A percentile compares a stretch with the other conserved stretches of the same genome.
phyloP scores from a whole-genome alignment of 2,329 filamentous ascomycete genomes.

The Colletotrichum lindemuthianum region DNA sequence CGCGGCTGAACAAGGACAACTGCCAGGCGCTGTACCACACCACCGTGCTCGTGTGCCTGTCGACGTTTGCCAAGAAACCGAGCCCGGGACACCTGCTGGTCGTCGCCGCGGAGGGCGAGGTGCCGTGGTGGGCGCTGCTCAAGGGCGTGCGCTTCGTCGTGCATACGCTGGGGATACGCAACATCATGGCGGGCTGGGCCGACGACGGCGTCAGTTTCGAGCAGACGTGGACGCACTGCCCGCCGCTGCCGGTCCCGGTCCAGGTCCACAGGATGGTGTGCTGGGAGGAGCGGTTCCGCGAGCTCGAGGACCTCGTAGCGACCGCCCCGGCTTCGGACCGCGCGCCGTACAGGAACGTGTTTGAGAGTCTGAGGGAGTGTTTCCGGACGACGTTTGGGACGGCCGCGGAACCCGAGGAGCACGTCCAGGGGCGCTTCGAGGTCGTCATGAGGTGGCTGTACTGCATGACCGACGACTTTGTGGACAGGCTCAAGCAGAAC shows the following conservation, averaged over 20 bases:
- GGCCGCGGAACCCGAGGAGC: constrained; percentile 7
- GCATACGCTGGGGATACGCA: constrained; percentile 26
- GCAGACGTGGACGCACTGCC: constrained; percentile 14
- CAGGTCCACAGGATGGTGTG: constrained; percentile 18
- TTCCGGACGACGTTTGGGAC: constrained; percentile 35
- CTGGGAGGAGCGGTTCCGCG: constrained; percentile 35
- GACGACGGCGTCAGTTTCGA: constrained; percentile 23
- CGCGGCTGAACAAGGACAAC: constrained; percentile 35
- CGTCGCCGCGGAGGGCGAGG: constrained; percentile 33
- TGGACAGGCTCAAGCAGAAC: constrained; percentile 25
- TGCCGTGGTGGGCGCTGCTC: constrained; percentile 38
- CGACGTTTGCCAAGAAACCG: constrained; percentile 36
- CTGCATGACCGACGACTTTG: constrained; percentile 27
- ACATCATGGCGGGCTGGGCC: constrained; percentile 35
- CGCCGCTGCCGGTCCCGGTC: constrained; percentile 5
- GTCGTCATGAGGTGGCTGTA: constrained; percentile 37
- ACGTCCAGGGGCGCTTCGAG: constrained; percentile 24
- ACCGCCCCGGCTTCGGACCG: constrained; percentile 7
- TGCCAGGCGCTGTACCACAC: constrained; percentile 39
- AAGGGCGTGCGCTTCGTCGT: constrained; percentile 37
- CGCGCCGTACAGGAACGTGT: constrained; percentile 9
- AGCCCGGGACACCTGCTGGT: constrained; percentile 35
- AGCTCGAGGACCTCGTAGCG: constrained; percentile 32
- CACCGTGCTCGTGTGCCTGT: constrained; percentile 39
- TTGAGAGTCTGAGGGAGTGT: constrained; percentile 5